Conservation (phyloP, 179 eudicot species). For the Gypsophila paniculata region DNA sequence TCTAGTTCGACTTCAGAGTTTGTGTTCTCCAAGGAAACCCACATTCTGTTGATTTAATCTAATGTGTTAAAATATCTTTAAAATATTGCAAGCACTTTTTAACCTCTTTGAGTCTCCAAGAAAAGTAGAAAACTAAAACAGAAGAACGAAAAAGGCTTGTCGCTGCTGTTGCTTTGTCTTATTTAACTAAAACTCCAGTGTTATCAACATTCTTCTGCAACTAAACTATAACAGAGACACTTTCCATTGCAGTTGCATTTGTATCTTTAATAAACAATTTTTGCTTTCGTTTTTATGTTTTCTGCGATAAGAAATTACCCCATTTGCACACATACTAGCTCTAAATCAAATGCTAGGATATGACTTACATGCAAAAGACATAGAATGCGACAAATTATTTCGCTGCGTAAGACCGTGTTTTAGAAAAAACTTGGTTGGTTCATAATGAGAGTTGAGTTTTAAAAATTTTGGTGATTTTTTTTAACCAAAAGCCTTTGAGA, state of each 20-base stretch:
- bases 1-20: neutral
- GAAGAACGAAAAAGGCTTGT: neutral
- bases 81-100: no score
- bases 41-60: neutral
- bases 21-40: neutral
- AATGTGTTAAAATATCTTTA: no score
- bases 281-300: neutral
- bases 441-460: no score
- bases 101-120: neutral
- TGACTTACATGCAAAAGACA: neutral
- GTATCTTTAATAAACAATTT: no score
- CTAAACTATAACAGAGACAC: no score
- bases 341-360: neutral
- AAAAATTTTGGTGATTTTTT: no score
- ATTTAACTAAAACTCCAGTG: no score
- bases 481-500: no score
- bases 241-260: no score
- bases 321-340: neutral
- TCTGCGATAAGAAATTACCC: neutral
- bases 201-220: no score
- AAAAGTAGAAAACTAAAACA: no score
- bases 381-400: neutral
- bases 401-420: neutral
- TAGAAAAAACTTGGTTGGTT: no score
- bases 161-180: neutral